A percentile compares a stretch with the other conserved stretches of the same genome.
Evolutionary conservation across 1,284 basidiomycete species (phyloP).

Genomic region (Coniophora puteana): DNA sequence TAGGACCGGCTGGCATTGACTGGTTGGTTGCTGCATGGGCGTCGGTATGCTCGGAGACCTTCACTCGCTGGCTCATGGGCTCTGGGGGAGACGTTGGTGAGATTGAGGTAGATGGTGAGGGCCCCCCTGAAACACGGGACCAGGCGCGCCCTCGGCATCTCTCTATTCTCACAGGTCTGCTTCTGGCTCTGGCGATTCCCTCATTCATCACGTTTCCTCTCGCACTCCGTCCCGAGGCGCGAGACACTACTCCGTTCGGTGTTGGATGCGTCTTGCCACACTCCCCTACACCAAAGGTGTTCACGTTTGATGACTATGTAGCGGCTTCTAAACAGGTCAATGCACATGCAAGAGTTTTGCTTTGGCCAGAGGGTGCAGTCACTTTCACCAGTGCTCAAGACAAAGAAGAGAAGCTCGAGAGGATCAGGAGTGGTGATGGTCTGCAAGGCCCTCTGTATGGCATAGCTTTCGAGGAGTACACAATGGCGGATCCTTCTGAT

Average conservation of each 20-base stretch:
- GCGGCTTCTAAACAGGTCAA: conserved; percentile 45
- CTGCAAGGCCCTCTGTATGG: conserved; percentile 46
- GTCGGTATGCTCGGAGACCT: conserved; percentile 51
- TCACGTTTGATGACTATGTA: conserved; percentile 58
- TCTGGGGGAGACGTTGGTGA: conserved; percentile 17
- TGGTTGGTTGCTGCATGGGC: conserved; percentile 73
- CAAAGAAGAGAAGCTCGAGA: conserved; percentile 44
- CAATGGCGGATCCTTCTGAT: conserved; percentile 32
- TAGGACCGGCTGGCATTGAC: conserved; percentile 60
- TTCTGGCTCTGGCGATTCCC: conserved; percentile 51
- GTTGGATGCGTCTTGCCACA: conserved; percentile 65
- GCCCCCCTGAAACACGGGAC: not conserved
- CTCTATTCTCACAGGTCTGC: conserved; percentile 34
- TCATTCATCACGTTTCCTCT: conserved; percentile 42
- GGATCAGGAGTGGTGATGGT: conserved; percentile 30
- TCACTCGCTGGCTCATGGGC: conserved; percentile 53
- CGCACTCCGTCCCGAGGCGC: conserved; percentile 40
- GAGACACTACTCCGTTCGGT: conserved; percentile 46
- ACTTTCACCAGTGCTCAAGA: conserved; percentile 49
- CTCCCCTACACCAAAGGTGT: conserved; percentile 34
- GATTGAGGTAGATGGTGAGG: conserved; percentile 7
- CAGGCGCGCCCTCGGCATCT: conserved; percentile 17
- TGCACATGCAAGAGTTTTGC: conserved; percentile 47
- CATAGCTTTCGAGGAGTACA: conserved; percentile 63
- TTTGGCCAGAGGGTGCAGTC: conserved; percentile 80